Percentiles rank a stretch among this genome's conserved stretches.
phyloP scores from a whole-genome alignment of 768 basidiomycete species.

The Suillus luteus region DNA sequence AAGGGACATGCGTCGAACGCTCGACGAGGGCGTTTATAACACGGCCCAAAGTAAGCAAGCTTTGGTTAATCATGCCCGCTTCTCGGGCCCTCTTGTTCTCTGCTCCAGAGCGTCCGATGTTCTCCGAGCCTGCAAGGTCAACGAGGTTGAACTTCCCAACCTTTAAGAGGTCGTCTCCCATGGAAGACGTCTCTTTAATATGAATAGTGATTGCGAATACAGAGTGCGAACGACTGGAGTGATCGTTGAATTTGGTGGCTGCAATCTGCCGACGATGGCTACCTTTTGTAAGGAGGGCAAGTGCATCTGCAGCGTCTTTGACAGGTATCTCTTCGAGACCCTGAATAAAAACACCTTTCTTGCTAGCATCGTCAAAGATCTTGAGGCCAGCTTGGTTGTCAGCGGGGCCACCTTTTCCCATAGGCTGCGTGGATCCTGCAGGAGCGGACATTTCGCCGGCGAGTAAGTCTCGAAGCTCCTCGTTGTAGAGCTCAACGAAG shows the following conservation, averaged over 20 bases:
- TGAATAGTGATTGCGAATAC: constrained; percentile 97
- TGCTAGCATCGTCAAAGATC: constrained; percentile 90
- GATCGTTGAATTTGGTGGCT: constrained; percentile 96
- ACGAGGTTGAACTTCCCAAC: constrained; percentile 97
- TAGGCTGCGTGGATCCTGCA: constrained; percentile 68
- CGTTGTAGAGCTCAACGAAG: constrained; percentile 96
- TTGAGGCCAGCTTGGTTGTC: constrained; percentile 68
- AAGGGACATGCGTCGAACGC: constrained; percentile 88
- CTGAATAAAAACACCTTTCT: constrained; percentile 90
- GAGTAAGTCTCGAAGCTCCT: constrained; percentile 94
- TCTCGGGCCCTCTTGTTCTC: constrained; percentile 94
- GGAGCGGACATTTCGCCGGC: constrained; percentile 76
- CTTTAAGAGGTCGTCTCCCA: constrained; percentile 87
- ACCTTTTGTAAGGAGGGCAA: constrained; percentile 84
- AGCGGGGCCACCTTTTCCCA: constrained; percentile 61
- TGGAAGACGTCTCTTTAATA: constrained; percentile 74
- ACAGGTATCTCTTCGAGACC: constrained; percentile 91
- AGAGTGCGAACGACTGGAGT: constrained; percentile 96
- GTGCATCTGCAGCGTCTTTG: constrained; percentile 78
- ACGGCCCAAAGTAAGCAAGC: constrained; percentile 91
- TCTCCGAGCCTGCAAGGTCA: constrained; percentile 96
- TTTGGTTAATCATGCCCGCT: constrained; percentile 99
- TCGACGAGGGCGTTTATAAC: constrained; percentile 98
- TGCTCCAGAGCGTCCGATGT: constrained; percentile 93
- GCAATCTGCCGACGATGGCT: constrained; percentile 91